Conservation (phyloP, 1,284 basidiomycete genomes). For the Uromyces viciae-fabae region DNA sequence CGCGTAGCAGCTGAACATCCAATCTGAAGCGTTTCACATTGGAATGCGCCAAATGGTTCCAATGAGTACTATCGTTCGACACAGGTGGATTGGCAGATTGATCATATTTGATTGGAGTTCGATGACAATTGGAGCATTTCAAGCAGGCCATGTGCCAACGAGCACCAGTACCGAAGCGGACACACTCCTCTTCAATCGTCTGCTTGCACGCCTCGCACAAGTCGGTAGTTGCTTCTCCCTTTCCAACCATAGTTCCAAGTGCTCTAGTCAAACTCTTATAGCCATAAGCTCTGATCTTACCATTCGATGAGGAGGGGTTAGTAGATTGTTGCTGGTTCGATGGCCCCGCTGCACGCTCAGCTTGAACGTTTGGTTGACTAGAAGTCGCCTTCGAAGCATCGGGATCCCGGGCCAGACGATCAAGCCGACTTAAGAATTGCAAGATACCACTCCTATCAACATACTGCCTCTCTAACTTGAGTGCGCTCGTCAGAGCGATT, state of each 20-base stretch:
- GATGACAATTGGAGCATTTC: slow-evolving; percentile 74
- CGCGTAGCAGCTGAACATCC: slow-evolving; percentile 47
- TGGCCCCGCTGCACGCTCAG: not conserved
- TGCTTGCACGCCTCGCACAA: slow-evolving; percentile 81
- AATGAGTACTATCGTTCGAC: slow-evolving; percentile 58
- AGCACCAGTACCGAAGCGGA: slow-evolving; percentile 83
- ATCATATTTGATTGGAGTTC: slow-evolving; percentile 60
- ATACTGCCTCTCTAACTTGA: slow-evolving; percentile 90
- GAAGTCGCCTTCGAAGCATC: slow-evolving; percentile 53
- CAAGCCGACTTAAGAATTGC: slow-evolving; percentile 84
- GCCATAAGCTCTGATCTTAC: slow-evolving; percentile 64
- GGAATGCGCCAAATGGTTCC: slow-evolving; percentile 40
- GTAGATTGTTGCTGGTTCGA: slow-evolving; percentile 27
- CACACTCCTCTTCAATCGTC: slow-evolving; percentile 96
- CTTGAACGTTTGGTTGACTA: slow-evolving; percentile 20
- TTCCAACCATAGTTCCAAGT: slow-evolving; percentile 52
- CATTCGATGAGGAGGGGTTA: slow-evolving; percentile 46
- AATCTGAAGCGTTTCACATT: slow-evolving; percentile 47
- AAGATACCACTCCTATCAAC: slow-evolving; percentile 75
- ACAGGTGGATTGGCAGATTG: not conserved
- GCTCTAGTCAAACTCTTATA: slow-evolving; percentile 75
- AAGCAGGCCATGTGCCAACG: slow-evolving; percentile 95
- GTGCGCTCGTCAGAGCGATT: slow-evolving; percentile 89
- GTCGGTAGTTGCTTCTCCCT: slow-evolving; percentile 61
- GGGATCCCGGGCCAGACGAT: slow-evolving; percentile 75